Evolutionary conservation across 1,139 yeast genomes (phyloP), one percentile per base, ranked within the genome.

Genomic region (Protomyces arabidopsidicola): DNA sequence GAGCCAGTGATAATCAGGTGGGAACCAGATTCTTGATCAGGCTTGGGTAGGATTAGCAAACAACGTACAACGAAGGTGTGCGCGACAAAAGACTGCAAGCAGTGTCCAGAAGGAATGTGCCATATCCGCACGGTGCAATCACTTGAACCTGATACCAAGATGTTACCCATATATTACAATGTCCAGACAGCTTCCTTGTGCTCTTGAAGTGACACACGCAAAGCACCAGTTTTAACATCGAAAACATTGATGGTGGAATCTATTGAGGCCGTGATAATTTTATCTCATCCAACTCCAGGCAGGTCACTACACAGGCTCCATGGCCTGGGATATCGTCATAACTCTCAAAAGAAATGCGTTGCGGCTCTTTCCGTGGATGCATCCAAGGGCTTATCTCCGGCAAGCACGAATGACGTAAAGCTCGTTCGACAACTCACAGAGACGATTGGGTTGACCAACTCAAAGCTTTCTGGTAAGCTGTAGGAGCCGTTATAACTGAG

Each of bases 131-230:
- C 95, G 0, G 95, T 86, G 69, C 96, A 81, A 75, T 91, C 98
- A 0, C 97, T 90, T 1, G 96, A 86, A 0, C 97, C 98, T 68
- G 95, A 86, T 0, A 90, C 95, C 53, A 91, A 77, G 1, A 88
- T 86, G 66, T 76, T 76, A 14, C 89, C 89, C 62, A 83, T 83
- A 73, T 90, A 91, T 74, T 93, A 90, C 73, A 93, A 79, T 0
- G 98, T 98, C 98, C 98, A 93, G 9, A 93, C 98, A 34, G 98
- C 98, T 57, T 98, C 98, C 66, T 88, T 96, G 72, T 93, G 98
- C 12, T 97, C 98, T 63, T 81, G 80, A 60, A 93, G 78, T 31
- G 73, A 71, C 38, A 70, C 70, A 14, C 55, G 64, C 31, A 66
- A 2, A 82, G 83, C 77, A 3, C 97, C 97, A 0, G 89, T 85